Conservation (phyloP, 176 grass and related monocot genomes). For the Chloris gayana region DNA sequence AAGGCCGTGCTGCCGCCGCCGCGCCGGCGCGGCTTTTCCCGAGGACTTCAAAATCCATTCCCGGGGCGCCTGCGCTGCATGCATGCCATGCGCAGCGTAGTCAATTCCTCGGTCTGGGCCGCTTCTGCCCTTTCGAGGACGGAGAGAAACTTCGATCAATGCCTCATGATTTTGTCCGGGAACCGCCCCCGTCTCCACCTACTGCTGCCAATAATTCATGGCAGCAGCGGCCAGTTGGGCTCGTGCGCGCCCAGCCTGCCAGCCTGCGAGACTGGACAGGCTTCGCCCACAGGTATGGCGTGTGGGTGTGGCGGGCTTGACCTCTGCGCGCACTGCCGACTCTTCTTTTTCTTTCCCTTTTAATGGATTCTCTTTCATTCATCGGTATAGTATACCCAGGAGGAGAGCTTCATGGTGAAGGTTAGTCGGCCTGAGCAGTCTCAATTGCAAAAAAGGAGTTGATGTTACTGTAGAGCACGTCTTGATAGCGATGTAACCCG, state of each 20-base stretch:
- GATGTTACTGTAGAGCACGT: background rate
- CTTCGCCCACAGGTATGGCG: slow-evolving; percentile 1
- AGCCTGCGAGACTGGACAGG: slow-evolving; percentile 6
- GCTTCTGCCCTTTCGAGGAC: background rate
- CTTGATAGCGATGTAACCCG: background rate
- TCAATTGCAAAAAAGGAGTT: background rate
- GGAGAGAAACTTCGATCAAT: slow-evolving; percentile 3
- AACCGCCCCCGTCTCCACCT: background rate
- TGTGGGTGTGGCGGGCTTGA: background rate
- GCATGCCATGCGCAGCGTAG: background rate
- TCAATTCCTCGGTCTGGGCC: background rate
- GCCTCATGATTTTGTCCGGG: slow-evolving; percentile 28
- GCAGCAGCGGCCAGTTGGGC: background rate
- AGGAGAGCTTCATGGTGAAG: background rate
- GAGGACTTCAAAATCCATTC: background rate
- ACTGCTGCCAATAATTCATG: slow-evolving; percentile 37
- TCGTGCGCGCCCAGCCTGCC: background rate
- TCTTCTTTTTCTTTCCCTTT: no score
- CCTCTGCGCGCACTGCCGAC: background rate
- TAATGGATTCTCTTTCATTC: background rate
- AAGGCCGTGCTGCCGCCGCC: slow-evolving; percentile 30
- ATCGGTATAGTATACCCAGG: background rate
- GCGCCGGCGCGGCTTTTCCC: slow-evolving; percentile 9
- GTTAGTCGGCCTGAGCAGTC: background rate
- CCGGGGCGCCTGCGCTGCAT: background rate